Conservation (phyloP, 2,329 filamentous ascomycete species). For the Colletotrichum incanum region DNA sequence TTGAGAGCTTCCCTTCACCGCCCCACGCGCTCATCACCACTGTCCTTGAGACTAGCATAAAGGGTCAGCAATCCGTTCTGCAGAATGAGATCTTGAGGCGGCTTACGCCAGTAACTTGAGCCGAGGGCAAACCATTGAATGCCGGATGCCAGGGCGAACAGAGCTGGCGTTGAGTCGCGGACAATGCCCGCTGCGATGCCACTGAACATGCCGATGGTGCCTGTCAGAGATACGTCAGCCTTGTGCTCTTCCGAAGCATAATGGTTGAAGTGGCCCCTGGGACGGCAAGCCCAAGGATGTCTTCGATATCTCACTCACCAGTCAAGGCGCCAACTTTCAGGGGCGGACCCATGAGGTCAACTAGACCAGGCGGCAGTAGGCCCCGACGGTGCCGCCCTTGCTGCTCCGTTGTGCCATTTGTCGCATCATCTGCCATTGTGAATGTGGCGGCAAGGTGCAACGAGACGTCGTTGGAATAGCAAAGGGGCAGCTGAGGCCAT, state of each 20-base stretch:
- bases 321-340: conserved; percentile 72
- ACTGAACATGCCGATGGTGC: conserved; percentile 72
- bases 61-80: conserved; percentile 31
- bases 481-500: not conserved
- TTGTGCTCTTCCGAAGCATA: not conserved
- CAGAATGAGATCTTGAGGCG: not conserved
- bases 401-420: conserved; percentile 11
- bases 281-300: not conserved
- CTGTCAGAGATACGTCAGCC: conserved; percentile 56
- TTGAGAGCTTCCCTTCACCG: conserved; percentile 67
- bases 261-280: not conserved
- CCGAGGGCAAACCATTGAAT: conserved; percentile 88
- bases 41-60: conserved; percentile 62
- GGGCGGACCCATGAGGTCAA: conserved; percentile 65
- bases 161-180: conserved; percentile 74
- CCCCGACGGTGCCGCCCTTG: conserved; percentile 49
- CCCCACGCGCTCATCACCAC: conserved; percentile 65
- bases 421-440: conserved; percentile 43
- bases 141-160: conserved; percentile 81
- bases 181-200: conserved; percentile 82
- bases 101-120: conserved; percentile 81
- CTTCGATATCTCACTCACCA: conserved; percentile 59
- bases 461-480: not conserved
- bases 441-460: conserved; percentile 29
- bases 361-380: conserved; percentile 60